A percentile compares a stretch with the other conserved stretches of the same genome.
These are phyloP conservation scores for Arabidopsis hybrid DNA, from an alignment of 441 rosid genomes.

Conservation along the genomic window DNA sequence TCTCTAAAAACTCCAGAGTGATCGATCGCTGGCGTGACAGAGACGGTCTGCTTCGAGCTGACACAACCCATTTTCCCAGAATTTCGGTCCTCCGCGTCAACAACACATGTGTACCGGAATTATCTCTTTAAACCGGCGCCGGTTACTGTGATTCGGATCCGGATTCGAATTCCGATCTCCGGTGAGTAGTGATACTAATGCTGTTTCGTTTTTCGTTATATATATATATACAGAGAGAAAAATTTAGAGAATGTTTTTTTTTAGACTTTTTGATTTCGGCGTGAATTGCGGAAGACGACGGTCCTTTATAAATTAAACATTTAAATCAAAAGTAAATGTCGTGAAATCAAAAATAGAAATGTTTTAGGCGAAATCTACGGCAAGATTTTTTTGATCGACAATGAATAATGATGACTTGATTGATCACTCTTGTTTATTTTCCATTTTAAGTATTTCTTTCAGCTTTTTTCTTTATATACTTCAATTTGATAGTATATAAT, in stretches of 20 bases:
- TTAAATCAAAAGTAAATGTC: not conserved
- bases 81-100: slow-evolving; percentile 6
- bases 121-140: slow-evolving; percentile 7
- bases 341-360: not conserved
- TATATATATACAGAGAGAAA: slow-evolving; percentile 7
- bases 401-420: slow-evolving; percentile 27
- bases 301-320: slow-evolving; percentile 1
- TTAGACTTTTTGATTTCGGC: slow-evolving; percentile 9
- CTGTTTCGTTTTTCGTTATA: not conserved
- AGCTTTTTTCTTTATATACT: not conserved
- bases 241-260: slow-evolving; percentile 18
- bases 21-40: slow-evolving; percentile 87
- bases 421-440: not conserved
- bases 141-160: slow-evolving; percentile 1
- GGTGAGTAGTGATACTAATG: slow-evolving; percentile 21
- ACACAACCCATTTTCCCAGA: slow-evolving; percentile 82
- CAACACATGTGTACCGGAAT: slow-evolving; percentile 1
- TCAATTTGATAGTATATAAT: no score
- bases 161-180: slow-evolving; percentile 6
- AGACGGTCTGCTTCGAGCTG: slow-evolving; percentile 88
- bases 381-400: slow-evolving; percentile 22
- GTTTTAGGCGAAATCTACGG: slow-evolving; percentile 42
- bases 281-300: slow-evolving; percentile 48
- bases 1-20: slow-evolving; percentile 63
- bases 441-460: not conserved